Evolutionary conservation across 2,329 filamentous ascomycete genomes (phyloP).

Genomic region (Apiospora pterosperma): DNA sequence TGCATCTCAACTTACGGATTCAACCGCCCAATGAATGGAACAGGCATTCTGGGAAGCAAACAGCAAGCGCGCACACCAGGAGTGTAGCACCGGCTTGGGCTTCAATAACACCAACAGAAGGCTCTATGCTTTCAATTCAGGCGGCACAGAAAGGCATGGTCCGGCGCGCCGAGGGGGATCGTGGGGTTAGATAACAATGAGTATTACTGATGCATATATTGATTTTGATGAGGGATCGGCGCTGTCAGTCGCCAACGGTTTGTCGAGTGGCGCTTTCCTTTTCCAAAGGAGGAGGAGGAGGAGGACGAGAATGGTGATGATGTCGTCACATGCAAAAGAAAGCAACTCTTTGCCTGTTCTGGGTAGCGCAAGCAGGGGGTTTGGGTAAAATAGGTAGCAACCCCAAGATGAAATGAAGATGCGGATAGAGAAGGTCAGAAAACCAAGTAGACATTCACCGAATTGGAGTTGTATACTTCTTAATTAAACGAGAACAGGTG

Average conservation of each 20-base stretch:
- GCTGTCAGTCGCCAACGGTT: background rate
- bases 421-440: background rate
- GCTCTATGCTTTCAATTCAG: background rate
- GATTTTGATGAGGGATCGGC: background rate
- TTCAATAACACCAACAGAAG: background rate
- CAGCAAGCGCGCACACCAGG: background rate
- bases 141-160: constrained; percentile 11
- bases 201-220: background rate
- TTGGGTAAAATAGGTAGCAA: background rate
- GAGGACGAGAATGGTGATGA: background rate
- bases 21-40: constrained; percentile 38
- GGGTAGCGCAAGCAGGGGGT: background rate
- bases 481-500: background rate
- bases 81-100: constrained; percentile 1
- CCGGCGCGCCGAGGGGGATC: constrained; percentile 16
- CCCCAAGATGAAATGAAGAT: background rate
- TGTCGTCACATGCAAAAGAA: constrained; percentile 4
- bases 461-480: no score
- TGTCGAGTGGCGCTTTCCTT: background rate
- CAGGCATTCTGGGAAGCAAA: constrained; percentile 23
- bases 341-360: background rate
- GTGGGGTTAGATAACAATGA: background rate
- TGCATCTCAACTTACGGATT: constrained; percentile 29
- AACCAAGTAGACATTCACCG: no score
- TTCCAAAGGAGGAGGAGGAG: no score